Conservation (phyloP, 257 asterid genomes). For the Nicotiana paniculata region DNA sequence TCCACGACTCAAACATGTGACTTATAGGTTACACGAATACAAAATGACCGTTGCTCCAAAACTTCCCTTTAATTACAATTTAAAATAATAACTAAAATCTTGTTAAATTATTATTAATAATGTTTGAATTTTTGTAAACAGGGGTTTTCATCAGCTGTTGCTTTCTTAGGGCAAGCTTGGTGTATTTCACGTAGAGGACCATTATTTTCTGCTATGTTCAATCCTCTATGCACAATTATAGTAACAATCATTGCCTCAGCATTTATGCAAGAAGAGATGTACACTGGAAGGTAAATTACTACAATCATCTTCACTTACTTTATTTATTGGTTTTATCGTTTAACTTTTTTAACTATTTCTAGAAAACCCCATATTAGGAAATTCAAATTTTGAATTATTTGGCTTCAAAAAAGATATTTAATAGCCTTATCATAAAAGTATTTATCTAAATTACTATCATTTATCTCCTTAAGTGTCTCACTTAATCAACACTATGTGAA, state of each 20-base stretch:
- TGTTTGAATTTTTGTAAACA: background rate
- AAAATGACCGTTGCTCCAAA: too few relatives aligned
- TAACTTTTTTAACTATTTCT: background rate
- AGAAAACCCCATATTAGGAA: background rate
- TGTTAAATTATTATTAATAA: background rate
- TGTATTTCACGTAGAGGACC: constrained; percentile 55
- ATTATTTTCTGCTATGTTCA: constrained; percentile 63
- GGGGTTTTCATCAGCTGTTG: constrained; percentile 38
- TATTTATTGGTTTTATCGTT: background rate
- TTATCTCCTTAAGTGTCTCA: too few relatives aligned
- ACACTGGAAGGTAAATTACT: constrained; percentile 52
- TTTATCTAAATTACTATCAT: too few relatives aligned
- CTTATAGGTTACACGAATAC: too few relatives aligned
- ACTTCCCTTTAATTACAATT: background rate
- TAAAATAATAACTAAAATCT: background rate
- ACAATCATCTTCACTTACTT: background rate
- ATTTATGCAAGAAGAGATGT: constrained; percentile 56
- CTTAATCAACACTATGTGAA: background rate
- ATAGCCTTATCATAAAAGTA: background rate
- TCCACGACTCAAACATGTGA: too few relatives aligned
- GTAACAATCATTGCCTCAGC: constrained; percentile 45
- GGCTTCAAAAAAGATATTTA: background rate
- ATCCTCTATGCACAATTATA: constrained; percentile 47
- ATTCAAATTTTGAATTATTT: background rate
- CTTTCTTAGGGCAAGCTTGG: constrained; percentile 64